A percentile compares a stretch with the other conserved stretches of the same genome.
phyloP scores from a whole-genome alignment of 2,329 filamentous ascomycete species.

The Cladosporium cucumerinum region DNA sequence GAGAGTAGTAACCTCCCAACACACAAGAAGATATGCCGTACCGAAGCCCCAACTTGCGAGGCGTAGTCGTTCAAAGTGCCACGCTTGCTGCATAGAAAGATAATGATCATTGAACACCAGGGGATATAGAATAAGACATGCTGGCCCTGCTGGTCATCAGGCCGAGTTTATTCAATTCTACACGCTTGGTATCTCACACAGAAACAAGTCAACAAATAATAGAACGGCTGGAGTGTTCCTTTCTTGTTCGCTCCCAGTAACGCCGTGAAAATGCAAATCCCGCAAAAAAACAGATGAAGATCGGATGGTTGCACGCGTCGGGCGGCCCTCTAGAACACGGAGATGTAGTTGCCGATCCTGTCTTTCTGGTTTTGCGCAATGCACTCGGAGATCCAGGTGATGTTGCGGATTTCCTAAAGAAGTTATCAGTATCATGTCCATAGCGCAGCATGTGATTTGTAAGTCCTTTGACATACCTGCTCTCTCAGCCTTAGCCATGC shows the following conservation, averaged over 20 bases:
- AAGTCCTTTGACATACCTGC: conserved; percentile 62
- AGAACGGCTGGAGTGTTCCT: conserved; percentile 3
- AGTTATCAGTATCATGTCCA: neutral
- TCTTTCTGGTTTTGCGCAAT: conserved; percentile 99
- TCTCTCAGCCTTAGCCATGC: conserved; percentile 97
- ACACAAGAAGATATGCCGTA: neutral
- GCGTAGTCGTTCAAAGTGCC: neutral
- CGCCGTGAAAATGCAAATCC: conserved; percentile 12
- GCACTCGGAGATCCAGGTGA: conserved; percentile 99
- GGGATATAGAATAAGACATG: neutral
- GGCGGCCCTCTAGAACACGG: conserved; percentile 67
- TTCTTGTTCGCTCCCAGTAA: conserved; percentile 10
- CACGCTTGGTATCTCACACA: conserved; percentile 14
- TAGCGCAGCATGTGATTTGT: neutral
- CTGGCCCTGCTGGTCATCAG: conserved; percentile 1
- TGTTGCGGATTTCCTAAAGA: conserved; percentile 91
- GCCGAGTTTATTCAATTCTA: conserved; percentile 6
- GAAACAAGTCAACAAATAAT: conserved; percentile 7
- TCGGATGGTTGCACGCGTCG: neutral
- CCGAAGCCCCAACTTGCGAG: neutral
- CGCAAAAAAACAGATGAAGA: neutral
- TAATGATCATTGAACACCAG: neutral
- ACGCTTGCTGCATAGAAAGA: neutral
- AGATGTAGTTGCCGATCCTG: conserved; percentile 97
- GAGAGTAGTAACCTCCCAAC: neutral